Evolutionary conservation across 768 basidiomycete species (phyloP).

Genomic region (Mycena sanguinolenta): DNA sequence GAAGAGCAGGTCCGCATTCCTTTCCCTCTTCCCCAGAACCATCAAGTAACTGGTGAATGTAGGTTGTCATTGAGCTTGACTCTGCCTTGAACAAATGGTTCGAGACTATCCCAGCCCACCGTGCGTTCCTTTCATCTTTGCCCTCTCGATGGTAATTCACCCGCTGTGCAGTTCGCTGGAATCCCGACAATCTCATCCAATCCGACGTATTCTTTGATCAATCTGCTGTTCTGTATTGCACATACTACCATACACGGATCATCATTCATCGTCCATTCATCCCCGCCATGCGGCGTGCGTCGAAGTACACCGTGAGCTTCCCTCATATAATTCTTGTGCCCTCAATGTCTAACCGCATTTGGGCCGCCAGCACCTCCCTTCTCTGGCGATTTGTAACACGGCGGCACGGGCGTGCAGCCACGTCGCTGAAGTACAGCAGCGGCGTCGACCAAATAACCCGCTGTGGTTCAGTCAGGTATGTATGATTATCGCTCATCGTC

Average conservation of each 20-base stretch:
- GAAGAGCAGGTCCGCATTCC: constrained; percentile 59
- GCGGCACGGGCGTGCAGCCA: constrained; percentile 72
- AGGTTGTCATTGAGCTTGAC: constrained; percentile 80
- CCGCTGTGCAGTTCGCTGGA: constrained; percentile 29
- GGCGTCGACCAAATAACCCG: constrained; percentile 37
- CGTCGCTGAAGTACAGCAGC: constrained; percentile 63
- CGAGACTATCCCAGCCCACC: constrained; percentile 23
- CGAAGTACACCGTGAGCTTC: constrained; percentile 13
- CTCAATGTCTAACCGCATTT: background rate
- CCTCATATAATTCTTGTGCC: background rate
- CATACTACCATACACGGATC: constrained; percentile 27
- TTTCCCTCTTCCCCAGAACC: background rate
- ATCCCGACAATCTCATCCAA: constrained; percentile 12
- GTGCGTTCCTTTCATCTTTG: constrained; percentile 7
- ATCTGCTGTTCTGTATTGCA: constrained; percentile 24
- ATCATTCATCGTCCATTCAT: constrained; percentile 35
- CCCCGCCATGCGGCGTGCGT: constrained; percentile 25
- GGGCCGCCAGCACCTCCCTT: constrained; percentile 56
- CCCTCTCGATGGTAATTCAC: background rate
- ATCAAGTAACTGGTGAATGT: background rate
- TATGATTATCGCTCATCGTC: background rate
- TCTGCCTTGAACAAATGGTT: constrained; percentile 60
- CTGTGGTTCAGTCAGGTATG: constrained; percentile 32
- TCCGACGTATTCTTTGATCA: constrained; percentile 29
- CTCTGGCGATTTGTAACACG: constrained; percentile 76